phyloP scores from a whole-genome alignment of 2,329 filamentous ascomycete species.

The Apiospora marii region DNA sequence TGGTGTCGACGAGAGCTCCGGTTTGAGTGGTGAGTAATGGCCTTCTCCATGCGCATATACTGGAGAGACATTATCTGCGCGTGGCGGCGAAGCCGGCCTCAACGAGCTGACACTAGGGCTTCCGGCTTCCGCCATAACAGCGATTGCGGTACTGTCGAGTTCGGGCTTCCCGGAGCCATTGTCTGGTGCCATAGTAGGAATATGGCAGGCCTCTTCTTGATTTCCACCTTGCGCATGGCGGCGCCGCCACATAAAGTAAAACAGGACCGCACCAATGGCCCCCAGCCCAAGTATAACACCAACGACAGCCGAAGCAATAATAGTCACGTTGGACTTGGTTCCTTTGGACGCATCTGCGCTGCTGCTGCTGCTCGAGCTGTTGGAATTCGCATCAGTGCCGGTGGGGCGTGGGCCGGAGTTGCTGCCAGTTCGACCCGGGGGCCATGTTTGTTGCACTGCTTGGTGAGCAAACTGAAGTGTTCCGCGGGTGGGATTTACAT shows the following conservation, averaged over 20 bases:
- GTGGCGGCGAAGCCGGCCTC: slow-evolving; percentile 27
- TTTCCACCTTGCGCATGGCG: slow-evolving; percentile 29
- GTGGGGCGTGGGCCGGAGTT: slow-evolving; percentile 31
- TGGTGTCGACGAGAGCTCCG: slow-evolving; percentile 29
- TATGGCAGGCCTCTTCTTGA: slow-evolving; percentile 10
- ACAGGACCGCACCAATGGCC: slow-evolving; percentile 41
- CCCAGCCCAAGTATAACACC: slow-evolving; percentile 44
- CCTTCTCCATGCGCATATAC: slow-evolving; percentile 34
- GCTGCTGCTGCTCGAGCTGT: slow-evolving; percentile 47
- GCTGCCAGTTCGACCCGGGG: slow-evolving; percentile 26
- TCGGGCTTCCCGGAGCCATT: slow-evolving; percentile 34
- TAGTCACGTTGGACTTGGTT: slow-evolving; percentile 33
- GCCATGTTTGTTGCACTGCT: slow-evolving; percentile 37
- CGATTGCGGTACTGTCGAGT: slow-evolving; percentile 35
- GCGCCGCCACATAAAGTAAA: slow-evolving; percentile 45
- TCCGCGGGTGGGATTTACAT: slow-evolving; percentile 24
- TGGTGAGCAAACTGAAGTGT: slow-evolving; percentile 22
- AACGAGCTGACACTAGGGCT: slow-evolving; percentile 31
- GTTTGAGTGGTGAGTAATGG: slow-evolving; percentile 31
- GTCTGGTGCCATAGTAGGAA: neutral
- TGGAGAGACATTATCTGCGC: slow-evolving; percentile 36
- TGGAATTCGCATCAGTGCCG: slow-evolving; percentile 26
- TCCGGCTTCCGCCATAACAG: slow-evolving; percentile 22
- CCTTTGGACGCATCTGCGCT: slow-evolving; percentile 30
- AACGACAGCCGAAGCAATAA: slow-evolving; percentile 43